Evolutionary conservation across 306 rosid species (phyloP), one percentile per base, ranked within the genome.

Genomic region (Cucurbita argyrosperma): DNA sequence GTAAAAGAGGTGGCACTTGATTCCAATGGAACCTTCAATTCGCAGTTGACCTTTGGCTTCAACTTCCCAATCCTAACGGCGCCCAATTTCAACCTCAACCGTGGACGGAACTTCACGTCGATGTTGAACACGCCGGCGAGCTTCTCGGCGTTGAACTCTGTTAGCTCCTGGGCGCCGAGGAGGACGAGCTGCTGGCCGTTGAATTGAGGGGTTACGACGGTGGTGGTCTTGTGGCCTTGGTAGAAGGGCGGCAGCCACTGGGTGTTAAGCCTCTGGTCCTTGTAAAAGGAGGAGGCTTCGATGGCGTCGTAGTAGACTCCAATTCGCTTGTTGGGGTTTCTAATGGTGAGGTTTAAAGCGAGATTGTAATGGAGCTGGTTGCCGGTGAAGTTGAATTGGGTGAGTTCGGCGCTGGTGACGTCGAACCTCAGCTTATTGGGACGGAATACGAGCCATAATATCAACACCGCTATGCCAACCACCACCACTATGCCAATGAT

Each of bases 21-120:
- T 5, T 55, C 52, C 59, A 88, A 30, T 6, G 96, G 98, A 77
- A 92, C 74, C 23, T 66, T 77, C 78, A 92, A 62, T 23, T 79
- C 89, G 53, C 98, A 92, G 0, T 74, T 37, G 18, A 90, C 23
- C 81, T 75, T 85, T 5, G 96, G 96, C 81, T 82, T 90, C 3
- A 87, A 64, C 60, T 64, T 82, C 49, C 82, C 80, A 0, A 80
- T 69, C 83, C 81, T 90, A 75, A 90, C 6, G 14, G 2, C 65
- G 0, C 89, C 90, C 30, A 87, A 23, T 77, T 88, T 90, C 77
- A 88, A 82, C 78, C 72, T 67, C 19, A 21, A 3, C 55, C 55
- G 51, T 3, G 26, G 72, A 19, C 26, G 50, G 19, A 92, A 35
- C 83, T 70, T 82, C 55, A 88, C 62, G 4, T 85, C 87, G 4